These are phyloP conservation scores for Saccharomyces hybrid DNA, from an alignment of 1,139 yeast species.

Conservation along the genomic window DNA sequence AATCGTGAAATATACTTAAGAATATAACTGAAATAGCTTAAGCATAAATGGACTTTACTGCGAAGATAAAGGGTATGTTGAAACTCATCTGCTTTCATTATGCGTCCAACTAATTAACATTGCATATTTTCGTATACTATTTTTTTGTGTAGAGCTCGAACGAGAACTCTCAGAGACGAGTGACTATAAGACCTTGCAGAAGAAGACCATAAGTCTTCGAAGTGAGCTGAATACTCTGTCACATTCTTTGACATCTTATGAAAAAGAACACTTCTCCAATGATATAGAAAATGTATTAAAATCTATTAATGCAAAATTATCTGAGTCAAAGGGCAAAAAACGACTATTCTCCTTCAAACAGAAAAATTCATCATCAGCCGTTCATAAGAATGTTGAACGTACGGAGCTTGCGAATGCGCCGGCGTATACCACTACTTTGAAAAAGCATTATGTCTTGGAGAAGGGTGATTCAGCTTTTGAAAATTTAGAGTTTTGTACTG, in stretches of 20 bases:
- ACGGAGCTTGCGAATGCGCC: neutral
- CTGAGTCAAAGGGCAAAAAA: neutral
- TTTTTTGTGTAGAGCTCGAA: neutral
- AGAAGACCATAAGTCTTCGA: slow-evolving; percentile 9
- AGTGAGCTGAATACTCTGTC: slow-evolving; percentile 10
- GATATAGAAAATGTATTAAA: slow-evolving; percentile 14
- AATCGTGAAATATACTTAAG: too few relatives aligned
- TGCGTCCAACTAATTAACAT: neutral
- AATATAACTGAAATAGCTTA: neutral
- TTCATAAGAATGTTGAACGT: neutral
- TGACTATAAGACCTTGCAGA: neutral
- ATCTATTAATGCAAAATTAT: slow-evolving; percentile 6
- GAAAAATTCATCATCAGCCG: neutral
- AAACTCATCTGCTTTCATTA: neutral
- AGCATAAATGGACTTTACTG: neutral
- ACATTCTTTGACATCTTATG: slow-evolving; percentile 15
- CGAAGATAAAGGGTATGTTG: neutral
- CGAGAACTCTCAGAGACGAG: slow-evolving; percentile 4
- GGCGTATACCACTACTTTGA: neutral
- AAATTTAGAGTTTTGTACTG: neutral
- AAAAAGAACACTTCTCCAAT: slow-evolving; percentile 13
- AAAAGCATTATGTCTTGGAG: neutral
- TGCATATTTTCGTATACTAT: neutral
- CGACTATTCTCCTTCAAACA: neutral
- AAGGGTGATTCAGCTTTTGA: neutral